Base-by-base conservation (phyloP, 1,139 yeast genomes). In the Candida pseudoviswanathii region DNA sequence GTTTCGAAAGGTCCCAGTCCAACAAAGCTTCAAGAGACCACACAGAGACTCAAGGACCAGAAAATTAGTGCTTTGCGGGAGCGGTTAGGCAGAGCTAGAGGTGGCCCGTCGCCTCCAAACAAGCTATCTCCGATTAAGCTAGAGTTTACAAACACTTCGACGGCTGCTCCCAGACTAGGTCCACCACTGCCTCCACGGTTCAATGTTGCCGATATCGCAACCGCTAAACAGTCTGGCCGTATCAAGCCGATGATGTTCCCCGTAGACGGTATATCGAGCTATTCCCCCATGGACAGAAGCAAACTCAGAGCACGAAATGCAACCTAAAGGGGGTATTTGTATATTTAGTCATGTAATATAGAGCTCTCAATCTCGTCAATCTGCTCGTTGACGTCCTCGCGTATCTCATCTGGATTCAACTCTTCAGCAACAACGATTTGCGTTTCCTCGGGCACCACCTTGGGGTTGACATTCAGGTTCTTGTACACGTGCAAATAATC, bases 191-290 rank as follows among this genome's bases (percentile, higher is more conserved):
- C 70, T 4, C 77, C 75, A 2, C 59, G 66, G 36, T 70, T 70
- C 51, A 44, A 41, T 36, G 47, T 42, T 26, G 22, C 42, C 8
- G 48, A 43, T 31, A 65, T 75, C 11, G 76, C 68, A 33, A 73
- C 69, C 3, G 80, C 80, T 1, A 75, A 75, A 53, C 58, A 59
- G 38, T 55, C 72, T 43, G 59, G 73, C 42, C 59, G 65, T 44
- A 75, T 75, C 34, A 69, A 70, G 5, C 80, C 80, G 1, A 72
- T 75, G 6, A 60, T 64, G 48, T 63, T 75, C 27, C 80, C 80
- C 1, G 62, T 64, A 1, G 68, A 66, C 8, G 70, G 64, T 24
- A 67, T 66, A 41, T 70, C 75, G 2, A 58, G 56, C 47, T 65
- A 70, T 49, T 71, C 78, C 0, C 77, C 78, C 1, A 63, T 65